These are phyloP conservation scores for Neodidymelliopsis sp. DNA, from an alignment of 2,329 filamentous ascomycete species.

Conservation along the genomic window DNA sequence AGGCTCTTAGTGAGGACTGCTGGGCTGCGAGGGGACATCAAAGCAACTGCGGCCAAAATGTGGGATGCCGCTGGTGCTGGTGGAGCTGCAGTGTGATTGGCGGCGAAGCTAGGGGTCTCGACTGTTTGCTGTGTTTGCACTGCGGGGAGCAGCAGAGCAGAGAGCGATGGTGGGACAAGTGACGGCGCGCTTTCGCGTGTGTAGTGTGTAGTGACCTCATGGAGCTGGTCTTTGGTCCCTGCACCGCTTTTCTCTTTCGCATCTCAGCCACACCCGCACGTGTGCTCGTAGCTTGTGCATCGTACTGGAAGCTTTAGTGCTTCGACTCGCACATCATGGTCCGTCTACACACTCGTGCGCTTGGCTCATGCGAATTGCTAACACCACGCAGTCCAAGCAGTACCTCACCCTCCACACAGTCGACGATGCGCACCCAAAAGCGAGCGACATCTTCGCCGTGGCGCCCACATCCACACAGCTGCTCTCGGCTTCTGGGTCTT, in stretches of 20 bases:
- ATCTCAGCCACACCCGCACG: not conserved
- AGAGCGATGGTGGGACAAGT: conserved; percentile 28
- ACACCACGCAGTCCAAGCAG: conserved; percentile 82
- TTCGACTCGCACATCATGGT: conserved; percentile 7
- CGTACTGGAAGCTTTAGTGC: conserved; percentile 1
- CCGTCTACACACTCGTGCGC: not conserved
- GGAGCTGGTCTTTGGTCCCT: conserved; percentile 18
- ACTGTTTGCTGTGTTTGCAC: conserved; percentile 37
- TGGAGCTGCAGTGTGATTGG: conserved; percentile 39
- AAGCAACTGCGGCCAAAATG: conserved; percentile 33
- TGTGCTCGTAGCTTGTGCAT: not conserved
- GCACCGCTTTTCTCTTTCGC: not conserved
- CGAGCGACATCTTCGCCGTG: conserved; percentile 81
- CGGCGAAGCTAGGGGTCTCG: conserved; percentile 30
- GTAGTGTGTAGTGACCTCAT: conserved; percentile 39
- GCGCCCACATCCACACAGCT: conserved; percentile 77
- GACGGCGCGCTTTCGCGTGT: conserved; percentile 42
- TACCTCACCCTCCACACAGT: conserved; percentile 93
- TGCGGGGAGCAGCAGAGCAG: conserved; percentile 43
- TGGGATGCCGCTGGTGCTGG: conserved; percentile 20
- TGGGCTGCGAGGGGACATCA: conserved; percentile 28
- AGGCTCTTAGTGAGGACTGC: conserved; percentile 18
- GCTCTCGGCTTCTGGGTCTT: conserved; percentile 84
- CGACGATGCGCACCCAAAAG: conserved; percentile 77
- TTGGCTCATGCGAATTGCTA: too few relatives aligned